Conservation (phyloP, 352 stramenopile genomes). For the Globisporangium radiosum region DNA sequence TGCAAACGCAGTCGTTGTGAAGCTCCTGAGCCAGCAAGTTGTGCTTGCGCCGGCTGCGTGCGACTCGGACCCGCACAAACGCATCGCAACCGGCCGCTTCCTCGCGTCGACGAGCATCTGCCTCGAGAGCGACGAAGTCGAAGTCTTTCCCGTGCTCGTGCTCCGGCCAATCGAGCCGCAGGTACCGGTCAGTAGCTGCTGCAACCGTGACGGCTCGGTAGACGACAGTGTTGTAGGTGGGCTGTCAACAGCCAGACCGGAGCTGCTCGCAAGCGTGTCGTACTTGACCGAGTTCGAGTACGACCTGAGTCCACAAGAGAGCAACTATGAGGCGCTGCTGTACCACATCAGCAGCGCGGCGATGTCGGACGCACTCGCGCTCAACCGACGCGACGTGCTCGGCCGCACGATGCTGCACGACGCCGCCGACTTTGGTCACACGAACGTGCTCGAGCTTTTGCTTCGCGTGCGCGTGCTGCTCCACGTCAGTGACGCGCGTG, state of each 20-base stretch:
- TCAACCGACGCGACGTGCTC: constrained; percentile 46
- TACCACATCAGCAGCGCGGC: constrained; percentile 29
- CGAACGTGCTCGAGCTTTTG: constrained; percentile 41
- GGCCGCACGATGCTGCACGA: constrained; percentile 62
- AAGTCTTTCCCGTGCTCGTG: constrained; percentile 57
- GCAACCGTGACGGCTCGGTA: neutral
- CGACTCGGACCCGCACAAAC: constrained; percentile 13
- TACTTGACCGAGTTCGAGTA: constrained; percentile 61
- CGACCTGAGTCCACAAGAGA: constrained; percentile 40
- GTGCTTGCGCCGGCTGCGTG: constrained; percentile 25
- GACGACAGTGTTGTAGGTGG: neutral
- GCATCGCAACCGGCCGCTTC: constrained; percentile 30
- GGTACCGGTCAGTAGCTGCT: neutral
- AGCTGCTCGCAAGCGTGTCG: constrained; percentile 19
- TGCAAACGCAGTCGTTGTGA: constrained; percentile 10
- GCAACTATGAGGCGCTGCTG: constrained; percentile 52
- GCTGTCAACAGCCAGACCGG: neutral
- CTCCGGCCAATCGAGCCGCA: constrained; percentile 36
- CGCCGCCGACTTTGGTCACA: constrained; percentile 43
- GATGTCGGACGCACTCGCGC: constrained; percentile 32
- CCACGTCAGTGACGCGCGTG: constrained; percentile 28
- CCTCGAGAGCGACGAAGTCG: constrained; percentile 48
- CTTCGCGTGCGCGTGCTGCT: constrained; percentile 39
- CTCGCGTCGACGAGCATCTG: constrained; percentile 39
- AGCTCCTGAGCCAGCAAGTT: constrained; percentile 32